Evolutionary conservation across 2,329 filamentous ascomycete genomes (phyloP).

Genomic region (Penicillium sp.): DNA sequence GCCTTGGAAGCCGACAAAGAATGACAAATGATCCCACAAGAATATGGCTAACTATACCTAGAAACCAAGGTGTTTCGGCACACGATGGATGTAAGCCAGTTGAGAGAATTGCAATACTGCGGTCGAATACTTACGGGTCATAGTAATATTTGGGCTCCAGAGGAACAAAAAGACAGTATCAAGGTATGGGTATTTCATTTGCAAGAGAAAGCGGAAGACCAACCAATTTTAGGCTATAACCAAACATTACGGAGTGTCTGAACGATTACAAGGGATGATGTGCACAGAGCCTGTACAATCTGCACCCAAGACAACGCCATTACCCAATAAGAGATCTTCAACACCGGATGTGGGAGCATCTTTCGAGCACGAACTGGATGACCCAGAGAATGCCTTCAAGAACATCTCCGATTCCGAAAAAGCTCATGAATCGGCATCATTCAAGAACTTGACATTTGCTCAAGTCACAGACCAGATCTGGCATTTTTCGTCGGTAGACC

Average conservation of each 20-base stretch:
- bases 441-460: conserved; percentile 52
- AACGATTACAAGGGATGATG: conserved; percentile 66
- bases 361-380: conserved; percentile 21
- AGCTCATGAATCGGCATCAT: conserved; percentile 26
- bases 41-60: conserved; percentile 24
- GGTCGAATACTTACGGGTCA: conserved; percentile 7
- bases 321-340: conserved; percentile 17
- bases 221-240: conserved; percentile 49
- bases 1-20: neutral
- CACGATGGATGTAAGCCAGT: conserved; percentile 68
- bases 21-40: neutral
- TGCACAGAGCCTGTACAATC: conserved; percentile 54
- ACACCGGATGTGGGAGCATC: conserved; percentile 7
- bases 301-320: conserved; percentile 18
- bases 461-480: conserved; percentile 70
- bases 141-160: conserved; percentile 71
- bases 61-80: conserved; percentile 53
- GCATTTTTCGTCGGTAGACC: conserved; percentile 74
- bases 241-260: conserved; percentile 67
- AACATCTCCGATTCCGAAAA: conserved; percentile 23
- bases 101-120: neutral
- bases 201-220: neutral
- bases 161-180: conserved; percentile 59
- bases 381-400: conserved; percentile 36
- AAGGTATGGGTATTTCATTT: conserved; percentile 32